Conservation (phyloP, 768 basidiomycete genomes). For the Lentinula boryana region DNA sequence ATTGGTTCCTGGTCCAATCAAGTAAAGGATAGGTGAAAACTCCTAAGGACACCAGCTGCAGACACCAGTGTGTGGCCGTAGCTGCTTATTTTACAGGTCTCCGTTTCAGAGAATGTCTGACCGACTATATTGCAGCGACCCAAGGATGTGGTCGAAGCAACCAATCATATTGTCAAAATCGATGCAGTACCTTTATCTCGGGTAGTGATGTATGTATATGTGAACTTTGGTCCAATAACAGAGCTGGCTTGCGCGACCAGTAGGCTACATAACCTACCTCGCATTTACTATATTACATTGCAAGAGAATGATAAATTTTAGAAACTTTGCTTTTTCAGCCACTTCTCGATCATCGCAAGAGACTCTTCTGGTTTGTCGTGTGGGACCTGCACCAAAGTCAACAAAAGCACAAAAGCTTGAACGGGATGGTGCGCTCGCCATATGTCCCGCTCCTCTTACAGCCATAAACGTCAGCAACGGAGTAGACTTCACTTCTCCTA, state of each 20-base stretch:
- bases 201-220: not conserved
- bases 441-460: constrained; percentile 47
- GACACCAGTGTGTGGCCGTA: too few relatives aligned
- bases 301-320: not conserved
- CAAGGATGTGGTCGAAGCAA: not conserved
- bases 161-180: not conserved
- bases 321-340: constrained; percentile 25
- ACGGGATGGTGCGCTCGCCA: constrained; percentile 26
- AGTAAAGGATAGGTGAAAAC: too few relatives aligned
- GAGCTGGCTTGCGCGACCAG: too few relatives aligned
- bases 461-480: constrained; percentile 30
- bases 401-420: not conserved
- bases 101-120: too few relatives aligned
- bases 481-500: constrained; percentile 38
- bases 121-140: not conserved
- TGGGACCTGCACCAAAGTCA: constrained; percentile 29
- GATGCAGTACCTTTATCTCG: constrained; percentile 4
- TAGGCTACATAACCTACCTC: too few relatives aligned
- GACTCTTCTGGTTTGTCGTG: constrained; percentile 47
- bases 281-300: not conserved
- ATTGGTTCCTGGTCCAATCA: too few relatives aligned
- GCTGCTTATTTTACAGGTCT: too few relatives aligned
- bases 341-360: constrained; percentile 41
- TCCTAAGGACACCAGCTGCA: too few relatives aligned
- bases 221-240: not conserved